phyloP scores from a whole-genome alignment of 2,329 filamentous ascomycete species.

The Xylariaceae sp. region DNA sequence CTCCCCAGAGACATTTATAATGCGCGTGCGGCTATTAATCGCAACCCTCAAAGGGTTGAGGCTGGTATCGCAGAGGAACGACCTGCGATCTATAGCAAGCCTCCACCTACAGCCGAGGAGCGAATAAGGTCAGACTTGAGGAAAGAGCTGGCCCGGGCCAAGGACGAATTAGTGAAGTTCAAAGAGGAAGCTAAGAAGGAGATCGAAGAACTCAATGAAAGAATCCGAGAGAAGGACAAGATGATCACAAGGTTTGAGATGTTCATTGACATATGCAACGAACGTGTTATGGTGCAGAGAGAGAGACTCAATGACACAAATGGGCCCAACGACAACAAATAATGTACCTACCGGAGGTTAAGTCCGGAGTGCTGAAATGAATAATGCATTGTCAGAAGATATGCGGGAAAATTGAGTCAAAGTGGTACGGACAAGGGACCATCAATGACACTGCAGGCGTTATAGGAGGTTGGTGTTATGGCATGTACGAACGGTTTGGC shows the following conservation, averaged over 20 bases:
- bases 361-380: not conserved
- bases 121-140: slow-evolving; percentile 59
- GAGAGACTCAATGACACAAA: slow-evolving; percentile 45
- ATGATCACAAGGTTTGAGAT: slow-evolving; percentile 62
- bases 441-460: slow-evolving; percentile 30
- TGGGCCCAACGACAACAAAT: slow-evolving; percentile 21
- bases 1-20: slow-evolving; percentile 65
- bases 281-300: slow-evolving; percentile 60
- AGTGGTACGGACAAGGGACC: slow-evolving; percentile 7
- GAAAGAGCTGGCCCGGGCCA: slow-evolving; percentile 55
- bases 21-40: slow-evolving; percentile 61
- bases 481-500: slow-evolving; percentile 25
- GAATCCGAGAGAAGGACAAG: slow-evolving; percentile 60
- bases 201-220: slow-evolving; percentile 54
- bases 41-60: slow-evolving; percentile 60
- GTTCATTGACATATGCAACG: slow-evolving; percentile 67
- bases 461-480: slow-evolving; percentile 23
- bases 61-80: slow-evolving; percentile 57
- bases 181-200: slow-evolving; percentile 55
- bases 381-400: slow-evolving; percentile 12
- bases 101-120: slow-evolving; percentile 59
- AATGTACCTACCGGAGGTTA: slow-evolving; percentile 24
- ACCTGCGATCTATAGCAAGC: slow-evolving; percentile 64
- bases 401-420: slow-evolving; percentile 16
- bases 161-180: slow-evolving; percentile 53